Conservation (phyloP, 345 rosid species). For the Syzygium grande region DNA sequence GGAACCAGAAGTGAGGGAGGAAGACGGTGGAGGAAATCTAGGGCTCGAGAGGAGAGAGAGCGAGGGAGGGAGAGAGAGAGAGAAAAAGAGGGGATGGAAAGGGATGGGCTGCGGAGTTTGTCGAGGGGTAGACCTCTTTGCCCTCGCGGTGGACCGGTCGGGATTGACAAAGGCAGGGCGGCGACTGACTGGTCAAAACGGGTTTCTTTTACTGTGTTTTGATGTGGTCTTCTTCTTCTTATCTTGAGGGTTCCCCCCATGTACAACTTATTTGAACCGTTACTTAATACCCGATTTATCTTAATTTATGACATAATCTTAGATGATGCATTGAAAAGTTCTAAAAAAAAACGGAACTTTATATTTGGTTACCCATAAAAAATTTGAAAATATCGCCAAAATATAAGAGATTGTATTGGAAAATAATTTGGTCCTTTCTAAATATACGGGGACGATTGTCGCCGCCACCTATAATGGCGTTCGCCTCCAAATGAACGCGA, state of each 20-base stretch:
- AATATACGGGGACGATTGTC: not conserved
- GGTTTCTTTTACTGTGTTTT: not conserved
- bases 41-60: not conserved
- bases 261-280: not conserved
- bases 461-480: fast-evolving
- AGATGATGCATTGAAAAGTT: not conserved
- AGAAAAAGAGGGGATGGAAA: not conserved
- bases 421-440: not conserved
- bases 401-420: not conserved
- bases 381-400: not conserved
- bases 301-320: not conserved
- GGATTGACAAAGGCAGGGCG: not conserved
- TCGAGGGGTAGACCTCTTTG: not conserved
- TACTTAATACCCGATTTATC: not conserved
- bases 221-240: not conserved
- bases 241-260: not conserved
- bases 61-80: not conserved
- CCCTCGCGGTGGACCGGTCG: not conserved
- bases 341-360: no score
- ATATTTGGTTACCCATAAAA: not conserved
- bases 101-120: not conserved
- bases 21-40: not conserved
- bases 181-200: not conserved
- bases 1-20: not conserved
- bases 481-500: not conserved